Conservation (phyloP, 208 protist species). For the Wallacemonas sp. region DNA sequence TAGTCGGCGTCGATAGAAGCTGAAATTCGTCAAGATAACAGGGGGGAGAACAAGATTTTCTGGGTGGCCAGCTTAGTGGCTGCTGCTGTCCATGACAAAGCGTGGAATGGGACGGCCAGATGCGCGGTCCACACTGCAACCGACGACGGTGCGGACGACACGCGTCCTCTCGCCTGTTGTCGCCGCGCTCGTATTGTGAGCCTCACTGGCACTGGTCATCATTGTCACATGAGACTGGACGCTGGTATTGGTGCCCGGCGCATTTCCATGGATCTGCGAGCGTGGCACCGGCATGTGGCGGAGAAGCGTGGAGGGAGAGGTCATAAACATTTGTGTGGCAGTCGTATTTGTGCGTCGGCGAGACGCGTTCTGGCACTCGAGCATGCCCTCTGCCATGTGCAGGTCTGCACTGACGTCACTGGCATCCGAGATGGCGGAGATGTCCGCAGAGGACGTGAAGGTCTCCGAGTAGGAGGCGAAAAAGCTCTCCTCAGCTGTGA, state of each 20-base stretch:
- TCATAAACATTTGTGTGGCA: background rate
- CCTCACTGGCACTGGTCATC: slow-evolving; percentile 9
- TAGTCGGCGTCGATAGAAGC: too few relatives aligned
- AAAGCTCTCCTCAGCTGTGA: slow-evolving; percentile 58
- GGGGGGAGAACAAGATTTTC: too few relatives aligned
- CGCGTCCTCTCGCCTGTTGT: slow-evolving; percentile 5
- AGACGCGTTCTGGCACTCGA: background rate
- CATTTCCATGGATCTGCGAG: background rate
- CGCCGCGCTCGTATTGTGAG: background rate
- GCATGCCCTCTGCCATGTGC: background rate
- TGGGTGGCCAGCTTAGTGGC: too few relatives aligned
- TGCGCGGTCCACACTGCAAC: slow-evolving; percentile 46
- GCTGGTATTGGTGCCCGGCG: background rate
- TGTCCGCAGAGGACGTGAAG: slow-evolving; percentile 10
- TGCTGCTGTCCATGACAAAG: slow-evolving; percentile 5
- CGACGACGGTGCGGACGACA: slow-evolving; percentile 42
- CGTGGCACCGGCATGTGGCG: background rate
- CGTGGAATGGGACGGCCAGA: slow-evolving; percentile 40
- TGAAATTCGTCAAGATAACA: too few relatives aligned
- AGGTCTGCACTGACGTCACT: slow-evolving; percentile 9
- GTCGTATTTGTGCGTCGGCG: slow-evolving; percentile 2
- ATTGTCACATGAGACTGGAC: background rate
- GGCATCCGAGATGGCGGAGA: slow-evolving; percentile 14
- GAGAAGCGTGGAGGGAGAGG: background rate
- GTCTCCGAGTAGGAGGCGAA: slow-evolving; percentile 54